phyloP scores from a whole-genome alignment of 2,329 filamentous ascomycete species.

The Cordyceps cateniannulata region DNA sequence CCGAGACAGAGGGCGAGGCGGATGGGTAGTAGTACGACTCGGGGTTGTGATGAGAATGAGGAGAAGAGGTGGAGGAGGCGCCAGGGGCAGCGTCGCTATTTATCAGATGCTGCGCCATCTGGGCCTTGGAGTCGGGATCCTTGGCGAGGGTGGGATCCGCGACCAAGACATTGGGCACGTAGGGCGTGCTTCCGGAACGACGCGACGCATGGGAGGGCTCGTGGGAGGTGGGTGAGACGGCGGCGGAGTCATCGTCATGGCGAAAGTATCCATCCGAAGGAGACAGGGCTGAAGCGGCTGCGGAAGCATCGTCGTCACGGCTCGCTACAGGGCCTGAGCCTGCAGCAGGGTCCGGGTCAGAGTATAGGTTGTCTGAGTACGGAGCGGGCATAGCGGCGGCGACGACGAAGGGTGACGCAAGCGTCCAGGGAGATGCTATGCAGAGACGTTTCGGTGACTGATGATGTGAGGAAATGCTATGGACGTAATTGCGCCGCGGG shows the following conservation, averaged over 20 bases:
- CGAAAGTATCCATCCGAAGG: constrained; percentile 49
- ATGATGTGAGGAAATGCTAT: not conserved
- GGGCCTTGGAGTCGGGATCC: constrained; percentile 32
- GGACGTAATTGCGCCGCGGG: constrained; percentile 6
- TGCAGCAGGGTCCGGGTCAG: constrained; percentile 20
- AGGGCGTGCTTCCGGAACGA: constrained; percentile 31
- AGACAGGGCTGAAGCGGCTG: constrained; percentile 30
- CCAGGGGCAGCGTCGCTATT: constrained; percentile 19
- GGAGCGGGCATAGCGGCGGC: constrained; percentile 10
- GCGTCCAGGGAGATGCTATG: not conserved
- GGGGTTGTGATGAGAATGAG: constrained; percentile 12
- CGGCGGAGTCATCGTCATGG: constrained; percentile 22
- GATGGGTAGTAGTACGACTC: not conserved
- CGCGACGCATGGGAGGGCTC: constrained; percentile 16
- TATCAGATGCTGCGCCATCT: constrained; percentile 34
- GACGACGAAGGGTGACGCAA: constrained; percentile 3
- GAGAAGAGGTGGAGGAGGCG: constrained; percentile 9
- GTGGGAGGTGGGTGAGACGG: constrained; percentile 20
- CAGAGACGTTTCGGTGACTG: too few relatives aligned
- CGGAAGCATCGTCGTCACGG: constrained; percentile 11
- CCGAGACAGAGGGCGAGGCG: constrained; percentile 3
- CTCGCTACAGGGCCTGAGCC: constrained; percentile 2
- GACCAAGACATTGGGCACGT: constrained; percentile 42
- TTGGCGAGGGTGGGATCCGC: constrained; percentile 40
- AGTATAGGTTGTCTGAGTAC: constrained; percentile 27